Evolutionary conservation across 2,329 filamentous ascomycete genomes (phyloP), one percentile per base, ranked within the genome.

Genomic region (Colletotrichum liriopes): DNA sequence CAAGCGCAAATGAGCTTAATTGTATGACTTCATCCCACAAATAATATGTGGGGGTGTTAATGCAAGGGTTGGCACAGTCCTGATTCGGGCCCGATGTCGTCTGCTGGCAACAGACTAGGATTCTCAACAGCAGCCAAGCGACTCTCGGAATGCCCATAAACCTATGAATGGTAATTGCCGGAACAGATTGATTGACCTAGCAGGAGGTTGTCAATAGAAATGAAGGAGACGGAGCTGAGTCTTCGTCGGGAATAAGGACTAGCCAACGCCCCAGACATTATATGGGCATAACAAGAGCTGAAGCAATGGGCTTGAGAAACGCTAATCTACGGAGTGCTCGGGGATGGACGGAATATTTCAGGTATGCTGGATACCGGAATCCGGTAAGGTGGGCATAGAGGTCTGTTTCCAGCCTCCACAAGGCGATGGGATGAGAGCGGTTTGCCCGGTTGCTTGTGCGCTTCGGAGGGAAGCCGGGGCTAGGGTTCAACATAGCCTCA

Each of bases 391-490:
- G 54, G 61, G 45, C 45, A 43, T 16, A 16, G 0, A 12, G 18
- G 20, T 23, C 62, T 49, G 43, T 35, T 54, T 26, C 23, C 11
- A 51, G 11, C 2, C 12, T 26, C 54, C 37, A 41, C 45, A 65
- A 70, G 67, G 39, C 62, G 37, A 18, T 35, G 61, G 61, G 43
- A 60, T 35, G 18, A 52, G 61, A 45, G 23, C 1, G 23, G n/a
- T 65, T 43, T 23, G 26, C 59, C 66, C 47, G 32, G 5, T 12
- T 45, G 41, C 61, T 54, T 66, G 54, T 66, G 54, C 47, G n/a
- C 47, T 59, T 47, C 67, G 54, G 67, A 60, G 62, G n/a, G 61
- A 60, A 55, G 67, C 67, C 67, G 54, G 54, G 67, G 60, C 66
- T 60, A 26, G 47, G 62, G 66, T 59, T 51, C 35, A 41, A 29